These are phyloP conservation scores for Aspergillus ostianus DNA, from an alignment of 495 filamentous ascomycete genomes.

Conservation along the genomic window DNA sequence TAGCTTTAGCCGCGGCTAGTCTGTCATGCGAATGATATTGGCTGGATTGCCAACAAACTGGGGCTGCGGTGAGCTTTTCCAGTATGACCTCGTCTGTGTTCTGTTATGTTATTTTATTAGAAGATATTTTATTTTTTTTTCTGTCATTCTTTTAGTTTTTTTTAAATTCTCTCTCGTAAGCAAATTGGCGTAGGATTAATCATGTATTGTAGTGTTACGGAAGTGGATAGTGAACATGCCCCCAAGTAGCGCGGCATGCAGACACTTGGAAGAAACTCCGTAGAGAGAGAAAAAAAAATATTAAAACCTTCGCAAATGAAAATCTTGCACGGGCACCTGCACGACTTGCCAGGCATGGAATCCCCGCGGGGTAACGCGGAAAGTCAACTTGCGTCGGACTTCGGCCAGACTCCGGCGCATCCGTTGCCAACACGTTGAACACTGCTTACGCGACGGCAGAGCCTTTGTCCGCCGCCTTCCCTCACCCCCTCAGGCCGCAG, in stretches of 20 bases:
- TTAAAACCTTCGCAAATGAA: too few relatives aligned
- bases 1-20: conserved; percentile 23
- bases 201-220: too few relatives aligned
- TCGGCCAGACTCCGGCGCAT: not conserved
- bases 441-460: too few relatives aligned
- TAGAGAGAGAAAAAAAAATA: too few relatives aligned
- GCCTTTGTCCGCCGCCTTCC: conserved; percentile 18
- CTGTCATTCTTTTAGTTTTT: too few relatives aligned
- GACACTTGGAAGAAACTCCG: too few relatives aligned
- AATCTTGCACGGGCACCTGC: too few relatives aligned
- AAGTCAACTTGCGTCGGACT: too few relatives aligned
- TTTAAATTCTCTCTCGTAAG: too few relatives aligned
- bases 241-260: too few relatives aligned
- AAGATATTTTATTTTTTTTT: not conserved
- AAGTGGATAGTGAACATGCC: not conserved
- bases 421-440: too few relatives aligned
- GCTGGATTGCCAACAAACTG: conserved; percentile 2
- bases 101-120: not conserved
- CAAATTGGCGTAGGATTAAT: too few relatives aligned
- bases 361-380: conserved; percentile 29
- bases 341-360: not conserved
- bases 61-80: not conserved
- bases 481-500: not conserved
- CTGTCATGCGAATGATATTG: not conserved
- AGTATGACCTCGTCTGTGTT: not conserved